Evolutionary conservation across 768 basidiomycete species (phyloP).

Genomic region (Hydnomerulius pinastri): DNA sequence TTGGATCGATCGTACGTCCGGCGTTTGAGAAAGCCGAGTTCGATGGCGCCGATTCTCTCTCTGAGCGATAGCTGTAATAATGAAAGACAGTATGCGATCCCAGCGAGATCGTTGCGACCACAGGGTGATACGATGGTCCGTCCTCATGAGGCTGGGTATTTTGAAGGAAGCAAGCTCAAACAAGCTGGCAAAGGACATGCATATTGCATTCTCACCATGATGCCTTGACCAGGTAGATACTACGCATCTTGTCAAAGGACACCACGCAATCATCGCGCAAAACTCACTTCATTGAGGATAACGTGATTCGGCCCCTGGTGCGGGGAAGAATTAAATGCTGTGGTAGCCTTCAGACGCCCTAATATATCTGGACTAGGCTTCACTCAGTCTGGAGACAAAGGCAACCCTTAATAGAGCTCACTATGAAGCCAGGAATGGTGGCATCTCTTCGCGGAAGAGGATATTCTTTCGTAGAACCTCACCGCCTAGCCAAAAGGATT

Average conservation of each 20-base stretch:
- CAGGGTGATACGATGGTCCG: slow-evolving; percentile 83
- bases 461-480: slow-evolving; percentile 70
- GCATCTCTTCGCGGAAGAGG: slow-evolving; percentile 70
- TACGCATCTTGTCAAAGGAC: slow-evolving; percentile 30
- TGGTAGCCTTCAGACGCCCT: slow-evolving; percentile 62
- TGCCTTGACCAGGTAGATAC: slow-evolving; percentile 91
- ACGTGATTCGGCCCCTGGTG: slow-evolving; percentile 83
- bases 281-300: slow-evolving; percentile 78
- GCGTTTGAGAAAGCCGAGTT: slow-evolving; percentile 24
- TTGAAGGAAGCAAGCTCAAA: neutral
- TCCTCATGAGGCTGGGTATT: slow-evolving; percentile 82
- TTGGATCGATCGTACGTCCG: slow-evolving; percentile 61
- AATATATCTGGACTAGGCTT: slow-evolving; percentile 77
- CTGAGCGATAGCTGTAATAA: slow-evolving; percentile 65
- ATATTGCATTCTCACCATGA: slow-evolving; percentile 62
- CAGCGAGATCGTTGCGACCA: slow-evolving; percentile 89
- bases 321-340: slow-evolving; percentile 62
- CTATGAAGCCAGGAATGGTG: slow-evolving; percentile 69
- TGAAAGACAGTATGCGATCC: slow-evolving; percentile 83
- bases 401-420: slow-evolving; percentile 37
- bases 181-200: slow-evolving; percentile 7
- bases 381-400: slow-evolving; percentile 6
- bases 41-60: slow-evolving; percentile 11
- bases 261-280: slow-evolving; percentile 4
- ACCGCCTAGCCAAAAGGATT: slow-evolving; percentile 51